Evolutionary conservation across 257 asterid genomes (phyloP).

Genomic region (Salvia miltiorrhiza): DNA sequence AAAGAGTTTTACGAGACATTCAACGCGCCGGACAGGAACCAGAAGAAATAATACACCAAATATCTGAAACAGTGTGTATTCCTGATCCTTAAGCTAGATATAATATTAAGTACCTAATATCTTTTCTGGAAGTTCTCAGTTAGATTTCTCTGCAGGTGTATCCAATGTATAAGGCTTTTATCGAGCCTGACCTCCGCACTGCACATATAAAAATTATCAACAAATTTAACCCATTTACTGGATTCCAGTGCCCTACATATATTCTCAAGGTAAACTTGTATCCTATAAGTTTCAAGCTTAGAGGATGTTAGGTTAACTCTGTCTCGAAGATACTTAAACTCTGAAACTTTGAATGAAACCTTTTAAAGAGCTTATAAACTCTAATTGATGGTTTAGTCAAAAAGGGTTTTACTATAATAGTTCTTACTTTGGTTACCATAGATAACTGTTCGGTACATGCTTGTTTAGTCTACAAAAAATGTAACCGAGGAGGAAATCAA

Average conservation of each 20-base stretch:
- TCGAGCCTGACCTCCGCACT: slow-evolving; percentile 95
- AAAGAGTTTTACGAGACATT: slow-evolving; percentile 93
- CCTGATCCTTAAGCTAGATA: slow-evolving; percentile 16
- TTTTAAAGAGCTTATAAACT: background rate
- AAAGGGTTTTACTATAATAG: background rate
- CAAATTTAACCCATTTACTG: slow-evolving; percentile 94
- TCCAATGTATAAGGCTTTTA: slow-evolving; percentile 98
- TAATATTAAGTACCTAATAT: background rate
- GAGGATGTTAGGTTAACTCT: background rate
- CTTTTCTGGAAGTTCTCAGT: slow-evolving; percentile 23
- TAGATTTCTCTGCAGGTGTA: slow-evolving; percentile 63
- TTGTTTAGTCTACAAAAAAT: slow-evolving; percentile 60
- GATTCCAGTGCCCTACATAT: slow-evolving; percentile 94
- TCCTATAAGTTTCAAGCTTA: background rate
- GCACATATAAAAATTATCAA: slow-evolving; percentile 91
- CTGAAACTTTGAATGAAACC: background rate
- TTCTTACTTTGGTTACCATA: background rate
- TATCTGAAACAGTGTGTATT: slow-evolving; percentile 87
- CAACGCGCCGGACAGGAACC: slow-evolving; percentile 98
- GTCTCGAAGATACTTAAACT: background rate
- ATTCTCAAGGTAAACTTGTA: slow-evolving; percentile 68
- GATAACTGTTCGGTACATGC: slow-evolving; percentile 26
- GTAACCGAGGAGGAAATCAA: slow-evolving; percentile 64
- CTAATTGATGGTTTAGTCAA: slow-evolving; percentile 6
- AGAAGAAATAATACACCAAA: slow-evolving; percentile 95